Percentiles rank a stretch among this genome's conserved stretches.
Conservation (phyloP, 768 basidiomycete genomes). For the Pleurotus salmoneostramineus region DNA sequence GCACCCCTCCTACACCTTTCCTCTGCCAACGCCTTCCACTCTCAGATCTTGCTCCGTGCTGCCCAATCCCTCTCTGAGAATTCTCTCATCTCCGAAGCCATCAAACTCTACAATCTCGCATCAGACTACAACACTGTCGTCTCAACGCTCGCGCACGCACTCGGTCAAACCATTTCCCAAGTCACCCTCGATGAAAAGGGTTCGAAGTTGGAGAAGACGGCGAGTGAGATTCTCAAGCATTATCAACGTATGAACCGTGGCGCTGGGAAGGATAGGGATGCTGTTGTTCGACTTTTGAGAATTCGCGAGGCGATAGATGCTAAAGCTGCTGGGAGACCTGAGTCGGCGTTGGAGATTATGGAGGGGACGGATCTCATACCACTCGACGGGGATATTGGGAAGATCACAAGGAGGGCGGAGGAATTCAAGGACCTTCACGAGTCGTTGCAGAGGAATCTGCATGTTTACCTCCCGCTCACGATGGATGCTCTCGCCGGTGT, state of each 20-base stretch:
- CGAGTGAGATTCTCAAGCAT: slow-evolving; percentile 73
- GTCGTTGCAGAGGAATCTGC: slow-evolving; percentile 84
- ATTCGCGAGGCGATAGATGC: slow-evolving; percentile 80
- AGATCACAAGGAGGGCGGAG: slow-evolving; percentile 82
- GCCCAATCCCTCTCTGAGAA: slow-evolving; percentile 82
- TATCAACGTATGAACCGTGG: slow-evolving; percentile 75
- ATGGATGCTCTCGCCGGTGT: slow-evolving; percentile 90
- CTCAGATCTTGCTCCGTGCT: slow-evolving; percentile 78
- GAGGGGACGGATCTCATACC: slow-evolving; percentile 87
- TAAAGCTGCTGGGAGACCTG: slow-evolving; percentile 66
- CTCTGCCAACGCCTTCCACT: slow-evolving; percentile 66
- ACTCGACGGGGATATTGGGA: slow-evolving; percentile 77
- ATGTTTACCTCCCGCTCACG: slow-evolving; percentile 80
- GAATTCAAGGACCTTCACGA: slow-evolving; percentile 88
- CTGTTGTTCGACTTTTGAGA: slow-evolving; percentile 69
- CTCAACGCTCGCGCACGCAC: slow-evolving; percentile 78
- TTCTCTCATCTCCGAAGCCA: slow-evolving; percentile 83
- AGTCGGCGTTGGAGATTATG: slow-evolving; percentile 85
- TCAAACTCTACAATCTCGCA: slow-evolving; percentile 94
- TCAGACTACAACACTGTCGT: slow-evolving; percentile 89
- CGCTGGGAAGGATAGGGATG: slow-evolving; percentile 69
- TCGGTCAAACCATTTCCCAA: slow-evolving; percentile 79
- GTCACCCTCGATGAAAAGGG: slow-evolving; percentile 62
- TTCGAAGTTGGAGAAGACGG: slow-evolving; percentile 65
- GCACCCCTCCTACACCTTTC: slow-evolving; percentile 71